A percentile compares a stretch with the other conserved stretches of the same genome.
phyloP scores from a whole-genome alignment of 495 filamentous ascomycete genomes.

The Lichenothelia convexa region DNA sequence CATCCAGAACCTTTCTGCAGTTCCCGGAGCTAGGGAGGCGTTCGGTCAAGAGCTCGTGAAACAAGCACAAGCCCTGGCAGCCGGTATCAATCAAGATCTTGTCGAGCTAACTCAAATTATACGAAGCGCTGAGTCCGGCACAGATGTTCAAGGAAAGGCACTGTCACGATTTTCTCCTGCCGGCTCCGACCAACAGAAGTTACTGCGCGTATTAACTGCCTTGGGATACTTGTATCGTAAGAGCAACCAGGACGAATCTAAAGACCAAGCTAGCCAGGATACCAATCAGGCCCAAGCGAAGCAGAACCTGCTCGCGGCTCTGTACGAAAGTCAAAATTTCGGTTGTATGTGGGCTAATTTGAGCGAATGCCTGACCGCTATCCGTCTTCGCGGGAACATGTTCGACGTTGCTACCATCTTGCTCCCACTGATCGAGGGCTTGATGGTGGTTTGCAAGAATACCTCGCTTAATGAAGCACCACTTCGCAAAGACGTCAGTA shows the following conservation, averaged over 20 bases:
- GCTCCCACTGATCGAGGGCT: slow-evolving; percentile 76
- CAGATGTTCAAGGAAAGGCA: slow-evolving; percentile 86
- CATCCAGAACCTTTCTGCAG: slow-evolving; percentile 90
- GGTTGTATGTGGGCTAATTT: slow-evolving; percentile 79
- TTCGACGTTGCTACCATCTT: slow-evolving; percentile 92
- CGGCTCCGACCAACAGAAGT: slow-evolving; percentile 86
- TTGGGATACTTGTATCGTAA: slow-evolving; percentile 81
- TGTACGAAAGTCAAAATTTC: slow-evolving; percentile 86
- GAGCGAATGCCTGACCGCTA: slow-evolving; percentile 76
- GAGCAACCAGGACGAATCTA: slow-evolving; percentile 7
- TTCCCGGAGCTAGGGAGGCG: slow-evolving; percentile 73
- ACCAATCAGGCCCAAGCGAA: slow-evolving; percentile 34
- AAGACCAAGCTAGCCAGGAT: slow-evolving; percentile 31
- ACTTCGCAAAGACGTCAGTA: slow-evolving; percentile 30
- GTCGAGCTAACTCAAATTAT: slow-evolving; percentile 79
- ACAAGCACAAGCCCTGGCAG: slow-evolving; percentile 67
- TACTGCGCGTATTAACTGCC: slow-evolving; percentile 82
- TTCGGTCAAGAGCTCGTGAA: slow-evolving; percentile 81
- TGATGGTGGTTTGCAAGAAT: slow-evolving; percentile 99
- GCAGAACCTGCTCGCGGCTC: slow-evolving; percentile 63
- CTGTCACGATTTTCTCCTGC: slow-evolving; percentile 90
- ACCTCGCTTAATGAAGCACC: slow-evolving; percentile 57
- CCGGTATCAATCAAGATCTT: slow-evolving; percentile 67
- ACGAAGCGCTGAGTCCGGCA: slow-evolving; percentile 66
- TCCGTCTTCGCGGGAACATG: slow-evolving; percentile 82